A percentile compares a stretch with the other conserved stretches of the same genome.
phyloP scores from a whole-genome alignment of 257 asterid genomes.

The Lithospermum erythrorhizon region DNA sequence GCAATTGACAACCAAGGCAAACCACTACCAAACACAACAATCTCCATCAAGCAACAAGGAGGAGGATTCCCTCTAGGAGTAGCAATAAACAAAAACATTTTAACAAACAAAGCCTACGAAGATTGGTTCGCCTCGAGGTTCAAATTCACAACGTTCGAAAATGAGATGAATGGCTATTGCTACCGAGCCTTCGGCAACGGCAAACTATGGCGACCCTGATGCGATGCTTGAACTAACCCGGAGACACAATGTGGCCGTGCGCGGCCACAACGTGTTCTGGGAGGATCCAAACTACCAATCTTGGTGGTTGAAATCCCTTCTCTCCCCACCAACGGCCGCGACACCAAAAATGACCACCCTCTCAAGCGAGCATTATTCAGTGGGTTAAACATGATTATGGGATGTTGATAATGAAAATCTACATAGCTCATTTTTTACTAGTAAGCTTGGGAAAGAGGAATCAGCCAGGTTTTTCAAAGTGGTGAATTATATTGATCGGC shows the following conservation, averaged over 20 bases:
- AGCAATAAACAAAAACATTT: constrained; percentile 40
- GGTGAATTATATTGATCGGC: constrained; percentile 26
- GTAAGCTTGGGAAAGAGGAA: constrained; percentile 20
- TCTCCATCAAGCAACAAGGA: constrained; percentile 16
- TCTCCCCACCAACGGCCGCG: constrained; percentile 21
- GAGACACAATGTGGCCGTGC: constrained; percentile 17
- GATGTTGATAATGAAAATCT: constrained; percentile 25
- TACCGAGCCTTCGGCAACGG: constrained; percentile 27
- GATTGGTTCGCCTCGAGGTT: constrained; percentile 48
- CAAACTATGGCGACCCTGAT: constrained; percentile 35
- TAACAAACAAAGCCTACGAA: constrained; percentile 33
- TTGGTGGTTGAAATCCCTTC: constrained; percentile 31
- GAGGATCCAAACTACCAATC: constrained; percentile 30
- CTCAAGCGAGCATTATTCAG: no score
- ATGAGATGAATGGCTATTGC: constrained; percentile 71
- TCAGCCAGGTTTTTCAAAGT: constrained; percentile 19
- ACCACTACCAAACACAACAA: constrained; percentile 43
- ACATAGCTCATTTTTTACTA: constrained; percentile 29
- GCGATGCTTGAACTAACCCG: constrained; percentile 24
- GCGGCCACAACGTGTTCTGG: constrained; percentile 82
- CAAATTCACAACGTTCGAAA: constrained; percentile 51
- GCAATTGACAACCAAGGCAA: constrained; percentile 39
- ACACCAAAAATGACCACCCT: not conserved
- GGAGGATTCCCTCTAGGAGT: constrained; percentile 35
- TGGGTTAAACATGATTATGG: constrained; percentile 34